These are phyloP conservation scores for Yamadazyma atlantica DNA, from an alignment of 1,139 yeast species.

Conservation along the genomic window DNA sequence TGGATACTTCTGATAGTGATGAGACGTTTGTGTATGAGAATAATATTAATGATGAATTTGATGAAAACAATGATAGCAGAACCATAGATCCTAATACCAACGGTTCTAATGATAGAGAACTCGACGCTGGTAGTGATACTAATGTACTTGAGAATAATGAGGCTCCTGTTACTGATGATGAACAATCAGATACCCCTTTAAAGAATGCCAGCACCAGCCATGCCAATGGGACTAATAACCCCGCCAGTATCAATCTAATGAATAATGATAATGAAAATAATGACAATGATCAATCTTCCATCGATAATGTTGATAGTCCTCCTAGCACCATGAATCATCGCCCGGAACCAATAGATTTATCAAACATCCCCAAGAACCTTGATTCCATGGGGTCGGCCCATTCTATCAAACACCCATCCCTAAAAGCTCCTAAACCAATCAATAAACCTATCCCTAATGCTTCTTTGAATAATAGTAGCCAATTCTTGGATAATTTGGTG, in stretches of 20 bases:
- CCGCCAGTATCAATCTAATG: neutral
- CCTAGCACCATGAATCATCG: neutral
- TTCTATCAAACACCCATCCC: constrained; percentile 3
- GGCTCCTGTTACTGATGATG: neutral
- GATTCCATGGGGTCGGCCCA: constrained; percentile 3
- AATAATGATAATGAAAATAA: constrained; percentile 3
- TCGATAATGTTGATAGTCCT: constrained; percentile 3
- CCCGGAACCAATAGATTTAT: constrained; percentile 4
- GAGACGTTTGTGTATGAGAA: constrained; percentile 93
- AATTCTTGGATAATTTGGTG: constrained; percentile 10
- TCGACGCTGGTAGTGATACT: neutral
- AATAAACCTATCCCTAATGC: constrained; percentile 11
- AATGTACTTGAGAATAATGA: neutral
- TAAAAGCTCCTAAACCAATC: constrained; percentile 8
- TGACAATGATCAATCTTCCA: constrained; percentile 2
- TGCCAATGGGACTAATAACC: constrained; percentile 1
- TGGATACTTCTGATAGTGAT: constrained; percentile 81
- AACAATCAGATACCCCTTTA: neutral
- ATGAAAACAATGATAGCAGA: constrained; percentile 6
- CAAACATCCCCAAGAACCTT: constrained; percentile 2
- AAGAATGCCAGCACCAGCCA: neutral
- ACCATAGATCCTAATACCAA: constrained; percentile 1
- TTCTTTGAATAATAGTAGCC: constrained; percentile 8
- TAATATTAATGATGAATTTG: constrained; percentile 17
- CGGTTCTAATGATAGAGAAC: neutral